Evolutionary conservation across 164 flowering plant genomes (phyloP).

Genomic region (Macadamia tetraphylla): DNA sequence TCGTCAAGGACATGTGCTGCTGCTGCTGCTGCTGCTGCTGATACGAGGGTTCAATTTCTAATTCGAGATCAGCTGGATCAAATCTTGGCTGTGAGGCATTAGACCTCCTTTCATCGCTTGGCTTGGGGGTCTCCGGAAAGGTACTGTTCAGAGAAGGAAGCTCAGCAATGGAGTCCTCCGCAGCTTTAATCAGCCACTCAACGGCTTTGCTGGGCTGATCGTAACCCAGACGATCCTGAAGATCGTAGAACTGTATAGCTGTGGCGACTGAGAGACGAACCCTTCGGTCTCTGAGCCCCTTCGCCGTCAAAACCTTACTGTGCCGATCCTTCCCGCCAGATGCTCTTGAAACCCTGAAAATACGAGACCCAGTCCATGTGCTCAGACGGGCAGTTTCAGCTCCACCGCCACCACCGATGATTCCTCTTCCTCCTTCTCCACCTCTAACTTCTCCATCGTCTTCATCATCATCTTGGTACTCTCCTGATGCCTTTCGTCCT

Average conservation of each 20-base stretch:
- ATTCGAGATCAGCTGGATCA: constrained; percentile 37
- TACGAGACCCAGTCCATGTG: constrained; percentile 66
- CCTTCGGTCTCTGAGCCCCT: constrained; percentile 66
- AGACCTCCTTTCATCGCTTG: constrained; percentile 44
- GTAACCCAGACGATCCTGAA: constrained; percentile 72
- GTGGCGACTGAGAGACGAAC: constrained; percentile 71
- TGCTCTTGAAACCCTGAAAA: constrained; percentile 81
- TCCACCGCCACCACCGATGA: constrained; percentile 7
- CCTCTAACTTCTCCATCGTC: constrained; percentile 31
- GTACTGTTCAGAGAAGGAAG: constrained; percentile 63
- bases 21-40: constrained; percentile 41
- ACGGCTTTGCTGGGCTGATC: constrained; percentile 99
- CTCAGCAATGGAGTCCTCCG: constrained; percentile 67
- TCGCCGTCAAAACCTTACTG: constrained; percentile 75
- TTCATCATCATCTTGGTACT: constrained; percentile 28
- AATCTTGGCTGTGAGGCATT: constrained; percentile 17
- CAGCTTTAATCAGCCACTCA: constrained; percentile 89
- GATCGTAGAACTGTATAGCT: constrained; percentile 78
- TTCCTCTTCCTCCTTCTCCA: constrained; percentile 4
- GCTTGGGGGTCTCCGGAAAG: constrained; percentile 53
- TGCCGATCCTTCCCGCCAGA: constrained; percentile 92
- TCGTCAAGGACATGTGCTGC: constrained; percentile 37
- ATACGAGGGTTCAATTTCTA: constrained; percentile 25
- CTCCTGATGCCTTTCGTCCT: constrained; percentile 14
- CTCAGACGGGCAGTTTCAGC: constrained; percentile 29